Evolutionary conservation across 2,329 filamentous ascomycete species (phyloP), one percentile per base, ranked within the genome.

Genomic region (Apiospora sp.): DNA sequence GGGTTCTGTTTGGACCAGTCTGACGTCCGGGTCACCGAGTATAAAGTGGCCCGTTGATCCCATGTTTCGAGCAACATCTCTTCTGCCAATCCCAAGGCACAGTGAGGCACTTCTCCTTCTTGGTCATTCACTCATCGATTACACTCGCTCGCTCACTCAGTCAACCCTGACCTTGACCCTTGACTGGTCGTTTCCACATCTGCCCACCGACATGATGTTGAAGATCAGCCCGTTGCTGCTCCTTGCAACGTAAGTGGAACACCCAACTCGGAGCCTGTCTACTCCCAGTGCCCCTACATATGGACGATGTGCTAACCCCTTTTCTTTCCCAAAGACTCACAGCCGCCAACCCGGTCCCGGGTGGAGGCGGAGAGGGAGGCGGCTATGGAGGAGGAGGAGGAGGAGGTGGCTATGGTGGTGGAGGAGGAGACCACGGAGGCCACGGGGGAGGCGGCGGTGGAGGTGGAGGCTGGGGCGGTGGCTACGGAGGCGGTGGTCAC

Each of bases 301-400:
- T 3, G 1, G 10, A 41, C 12, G 48, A 4, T 5, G 4, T 27
- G 22, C 49, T 68, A 48, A 54, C 22, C 22, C 30, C 37, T 10
- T 41, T 41, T 27, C 8, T 5, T 19, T 13, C 41, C 6, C 10
- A 14, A 34, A 70, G 68, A 6, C 37, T 27, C 68, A 24, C 48
- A 12, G 68, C 68, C 68, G 68, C 68, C 34, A 70, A 58, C 34
- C 68, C 68, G 34, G 34, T 64, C 6, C 30, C 49, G 48, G 34
- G 34, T 19, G 68, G 68, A 12, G 46, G 46, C 1, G 48, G 68
- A 8, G 68, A 51, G 19, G 68, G 48, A n/a, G n/a, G 48, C 4
- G 48, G 48, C 67, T 19, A 49, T 24, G 67, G 67, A 8, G 44
- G n/a, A 6, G 37, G 67, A 8, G 44, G n/a, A 6, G 37, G 34